These are phyloP conservation scores for Microbotryum intermedium DNA, from an alignment of 1,284 basidiomycete species.

Conservation along the genomic window DNA sequence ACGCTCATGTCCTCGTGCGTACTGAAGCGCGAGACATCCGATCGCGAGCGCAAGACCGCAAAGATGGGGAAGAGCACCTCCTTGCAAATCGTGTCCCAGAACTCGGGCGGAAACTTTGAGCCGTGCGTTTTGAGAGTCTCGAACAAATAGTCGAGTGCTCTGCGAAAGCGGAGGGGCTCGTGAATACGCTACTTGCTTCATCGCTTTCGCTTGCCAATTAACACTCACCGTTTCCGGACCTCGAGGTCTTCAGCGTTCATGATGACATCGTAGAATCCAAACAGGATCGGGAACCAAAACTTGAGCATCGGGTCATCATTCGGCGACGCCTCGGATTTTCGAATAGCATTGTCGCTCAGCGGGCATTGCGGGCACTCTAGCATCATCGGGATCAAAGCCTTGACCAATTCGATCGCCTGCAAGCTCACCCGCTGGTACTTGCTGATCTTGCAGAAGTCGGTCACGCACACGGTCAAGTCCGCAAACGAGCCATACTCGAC, in stretches of 20 bases:
- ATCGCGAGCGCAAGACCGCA: constrained; percentile 73
- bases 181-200: too few species aligned
- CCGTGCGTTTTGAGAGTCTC: constrained; percentile 89
- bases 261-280: constrained; percentile 97
- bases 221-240: constrained; percentile 79
- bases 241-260: constrained; percentile 99
- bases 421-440: constrained; percentile 98
- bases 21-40: constrained; percentile 80
- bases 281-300: constrained; percentile 94
- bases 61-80: constrained; percentile 99
- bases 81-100: constrained; percentile 97
- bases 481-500: constrained; percentile 90
- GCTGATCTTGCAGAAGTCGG: constrained; percentile 97
- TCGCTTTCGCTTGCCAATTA: neutral
- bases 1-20: constrained; percentile 99
- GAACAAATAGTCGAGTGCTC: constrained; percentile 92
- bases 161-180: constrained; percentile 41
- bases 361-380: constrained; percentile 72
- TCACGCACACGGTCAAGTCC: constrained; percentile 92
- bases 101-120: constrained; percentile 73
- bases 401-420: constrained; percentile 92
- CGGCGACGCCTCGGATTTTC: constrained; percentile 36
- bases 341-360: constrained; percentile 39
- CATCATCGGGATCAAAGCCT: constrained; percentile 79
- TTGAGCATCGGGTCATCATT: constrained; percentile 78